Evolutionary conservation across 805 yeast species (phyloP).

Genomic region (Kodamaea laetipori): DNA sequence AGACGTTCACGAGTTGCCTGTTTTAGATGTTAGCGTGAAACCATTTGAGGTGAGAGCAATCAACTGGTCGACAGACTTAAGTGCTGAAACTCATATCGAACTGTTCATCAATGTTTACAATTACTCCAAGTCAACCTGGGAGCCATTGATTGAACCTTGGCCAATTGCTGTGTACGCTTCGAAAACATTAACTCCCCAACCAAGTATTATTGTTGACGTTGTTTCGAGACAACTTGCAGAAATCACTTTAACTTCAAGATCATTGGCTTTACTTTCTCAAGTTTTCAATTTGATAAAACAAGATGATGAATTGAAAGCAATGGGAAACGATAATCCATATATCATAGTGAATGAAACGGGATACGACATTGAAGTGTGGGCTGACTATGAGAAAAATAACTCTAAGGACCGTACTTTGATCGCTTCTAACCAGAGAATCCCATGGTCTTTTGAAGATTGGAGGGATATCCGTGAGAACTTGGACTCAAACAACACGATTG

Average conservation of each 20-base stretch:
- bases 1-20: constrained; percentile 88
- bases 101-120: constrained; percentile 77
- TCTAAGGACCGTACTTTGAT: constrained; percentile 34
- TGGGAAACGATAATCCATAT: constrained; percentile 85
- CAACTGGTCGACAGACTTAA: constrained; percentile 86
- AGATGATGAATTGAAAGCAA: constrained; percentile 55
- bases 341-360: constrained; percentile 84
- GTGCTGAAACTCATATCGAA: constrained; percentile 65
- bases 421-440: constrained; percentile 51
- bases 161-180: constrained; percentile 72
- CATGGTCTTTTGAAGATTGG: constrained; percentile 98
- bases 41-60: constrained; percentile 68
- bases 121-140: constrained; percentile 92
- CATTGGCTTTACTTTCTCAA: constrained; percentile 75
- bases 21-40: constrained; percentile 70
- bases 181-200: constrained; percentile 46
- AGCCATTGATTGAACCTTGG: constrained; percentile 90
- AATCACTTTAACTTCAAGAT: constrained; percentile 75
- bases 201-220: constrained; percentile 61
- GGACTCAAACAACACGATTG: constrained; percentile 62
- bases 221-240: constrained; percentile 79
- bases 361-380: constrained; percentile 76
- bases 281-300: constrained; percentile 60
- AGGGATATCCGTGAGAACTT: constrained; percentile 77
- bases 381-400: constrained; percentile 43